Conservation (phyloP, 768 basidiomycete genomes). For the Tephrocybe sp. region DNA sequence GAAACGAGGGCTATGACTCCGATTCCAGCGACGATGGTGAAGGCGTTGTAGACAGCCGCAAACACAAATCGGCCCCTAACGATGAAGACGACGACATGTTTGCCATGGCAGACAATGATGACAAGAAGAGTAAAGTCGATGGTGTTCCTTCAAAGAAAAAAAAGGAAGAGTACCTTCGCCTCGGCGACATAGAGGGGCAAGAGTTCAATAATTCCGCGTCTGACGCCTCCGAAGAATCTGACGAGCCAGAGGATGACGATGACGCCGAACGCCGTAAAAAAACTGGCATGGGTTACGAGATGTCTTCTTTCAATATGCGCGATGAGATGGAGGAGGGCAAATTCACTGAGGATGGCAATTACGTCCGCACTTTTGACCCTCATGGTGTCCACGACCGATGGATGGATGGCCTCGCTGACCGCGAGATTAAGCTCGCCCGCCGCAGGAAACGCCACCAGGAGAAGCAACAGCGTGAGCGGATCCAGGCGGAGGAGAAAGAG, state of each 20-base stretch:
- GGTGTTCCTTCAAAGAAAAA: constrained; percentile 46
- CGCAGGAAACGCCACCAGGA: constrained; percentile 75
- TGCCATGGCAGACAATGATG: constrained; percentile 59
- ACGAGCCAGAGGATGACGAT: constrained; percentile 71
- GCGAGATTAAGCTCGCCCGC: constrained; percentile 79
- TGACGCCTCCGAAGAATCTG: constrained; percentile 35
- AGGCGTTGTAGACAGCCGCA: constrained; percentile 84
- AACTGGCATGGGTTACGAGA: constrained; percentile 87
- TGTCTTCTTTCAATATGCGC: constrained; percentile 98
- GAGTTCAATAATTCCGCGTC: constrained; percentile 64
- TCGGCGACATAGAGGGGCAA: constrained; percentile 97
- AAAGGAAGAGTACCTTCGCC: constrained; percentile 71
- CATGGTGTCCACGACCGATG: constrained; percentile 92
- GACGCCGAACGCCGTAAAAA: constrained; percentile 73
- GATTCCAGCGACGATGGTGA: constrained; percentile 95
- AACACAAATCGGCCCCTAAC: constrained; percentile 46
- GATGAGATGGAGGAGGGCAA: constrained; percentile 98
- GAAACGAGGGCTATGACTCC: constrained; percentile 86
- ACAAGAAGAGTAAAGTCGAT: constrained; percentile 35
- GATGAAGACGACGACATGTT: constrained; percentile 77
- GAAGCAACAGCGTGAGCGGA: constrained; percentile 63
- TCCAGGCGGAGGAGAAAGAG: constrained; percentile 73
- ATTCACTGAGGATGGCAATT: constrained; percentile 91
- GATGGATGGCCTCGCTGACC: constrained; percentile 90
- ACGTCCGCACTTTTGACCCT: constrained; percentile 83